Evolutionary conservation across 78 protist genomes (phyloP).

Genomic region (Monocercomonoides exilis): DNA sequence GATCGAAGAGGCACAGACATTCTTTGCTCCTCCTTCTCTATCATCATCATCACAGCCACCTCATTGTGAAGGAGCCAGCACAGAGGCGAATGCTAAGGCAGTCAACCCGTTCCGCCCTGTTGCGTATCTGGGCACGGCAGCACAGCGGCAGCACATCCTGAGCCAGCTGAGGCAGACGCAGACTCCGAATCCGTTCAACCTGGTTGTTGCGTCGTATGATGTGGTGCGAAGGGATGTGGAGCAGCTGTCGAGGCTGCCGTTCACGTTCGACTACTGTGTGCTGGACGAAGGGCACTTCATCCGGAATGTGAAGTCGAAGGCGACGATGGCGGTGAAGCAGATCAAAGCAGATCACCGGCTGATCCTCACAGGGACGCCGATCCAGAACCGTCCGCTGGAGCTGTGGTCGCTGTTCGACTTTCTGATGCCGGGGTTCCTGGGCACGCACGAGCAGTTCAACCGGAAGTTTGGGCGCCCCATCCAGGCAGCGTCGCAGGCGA

Average conservation of each 20-base stretch:
- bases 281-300: slow-evolving; percentile 95
- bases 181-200: not conserved
- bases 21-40: no score
- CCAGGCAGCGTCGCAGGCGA: not conserved
- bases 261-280: slow-evolving; percentile 61
- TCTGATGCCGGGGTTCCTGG: slow-evolving; percentile 92
- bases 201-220: slow-evolving; percentile 71
- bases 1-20: slow-evolving; percentile 1
- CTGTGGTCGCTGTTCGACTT: slow-evolving; percentile 92
- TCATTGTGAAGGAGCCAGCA: no score
- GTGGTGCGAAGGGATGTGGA: slow-evolving; percentile 56
- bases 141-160: not conserved
- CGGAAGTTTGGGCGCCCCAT: slow-evolving; percentile 51
- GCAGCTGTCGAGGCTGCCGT: not conserved
- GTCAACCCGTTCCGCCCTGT: no score
- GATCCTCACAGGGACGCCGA: slow-evolving; percentile 90
- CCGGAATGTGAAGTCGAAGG: slow-evolving; percentile 29
- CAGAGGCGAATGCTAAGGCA: no score
- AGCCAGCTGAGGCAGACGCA: not conserved
- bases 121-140: not conserved
- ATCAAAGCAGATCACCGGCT: slow-evolving; percentile 71
- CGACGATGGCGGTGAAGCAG: slow-evolving; percentile 53
- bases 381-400: slow-evolving; percentile 76
- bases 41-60: no score
- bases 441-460: slow-evolving; percentile 54